These are phyloP conservation scores for Amanita subjunquillea DNA, from an alignment of 768 basidiomycete species.

Conservation along the genomic window DNA sequence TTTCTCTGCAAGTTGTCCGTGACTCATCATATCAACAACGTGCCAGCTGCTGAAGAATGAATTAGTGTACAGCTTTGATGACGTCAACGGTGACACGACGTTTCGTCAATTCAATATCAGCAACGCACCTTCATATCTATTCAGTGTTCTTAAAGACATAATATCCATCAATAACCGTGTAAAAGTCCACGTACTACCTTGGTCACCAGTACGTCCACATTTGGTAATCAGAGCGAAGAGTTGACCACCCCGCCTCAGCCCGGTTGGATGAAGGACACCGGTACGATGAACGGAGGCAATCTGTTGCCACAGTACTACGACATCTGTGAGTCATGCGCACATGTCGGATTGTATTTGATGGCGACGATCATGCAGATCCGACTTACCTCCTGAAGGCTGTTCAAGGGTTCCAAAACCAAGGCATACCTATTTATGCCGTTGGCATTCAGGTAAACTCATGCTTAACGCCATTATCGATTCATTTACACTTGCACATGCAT, in stretches of 20 bases:
- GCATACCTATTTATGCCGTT: conserved; percentile 54
- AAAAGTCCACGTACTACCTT: conserved; percentile 53
- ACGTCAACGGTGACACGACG: conserved; percentile 46
- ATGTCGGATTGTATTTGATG: neutral
- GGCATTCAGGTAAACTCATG: conserved; percentile 30
- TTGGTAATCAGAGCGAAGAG: no score
- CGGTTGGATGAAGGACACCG: conserved; percentile 68
- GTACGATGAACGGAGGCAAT: conserved; percentile 59
- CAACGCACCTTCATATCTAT: conserved; percentile 50
- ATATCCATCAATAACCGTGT: conserved; percentile 40
- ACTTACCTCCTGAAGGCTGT: conserved; percentile 64
- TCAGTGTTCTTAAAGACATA: conserved; percentile 57
- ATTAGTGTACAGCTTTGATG: conserved; percentile 56
- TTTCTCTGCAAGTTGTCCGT: conserved; percentile 46
- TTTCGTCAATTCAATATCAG: conserved; percentile 48
- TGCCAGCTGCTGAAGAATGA: neutral
- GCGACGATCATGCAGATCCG: conserved; percentile 35
- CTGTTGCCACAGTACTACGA: conserved; percentile 36
- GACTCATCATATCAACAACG: neutral
- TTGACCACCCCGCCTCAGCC: conserved; percentile 33
- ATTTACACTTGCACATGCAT: neutral
- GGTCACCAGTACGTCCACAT: conserved; percentile 53
- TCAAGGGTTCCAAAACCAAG: conserved; percentile 56
- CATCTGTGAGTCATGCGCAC: conserved; percentile 27
- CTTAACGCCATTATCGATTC: no score